A percentile compares a stretch with the other conserved stretches of the same genome.
Evolutionary conservation across 73 alveolate genomes (phyloP).

Genomic region (Blepharisma stoltei): DNA sequence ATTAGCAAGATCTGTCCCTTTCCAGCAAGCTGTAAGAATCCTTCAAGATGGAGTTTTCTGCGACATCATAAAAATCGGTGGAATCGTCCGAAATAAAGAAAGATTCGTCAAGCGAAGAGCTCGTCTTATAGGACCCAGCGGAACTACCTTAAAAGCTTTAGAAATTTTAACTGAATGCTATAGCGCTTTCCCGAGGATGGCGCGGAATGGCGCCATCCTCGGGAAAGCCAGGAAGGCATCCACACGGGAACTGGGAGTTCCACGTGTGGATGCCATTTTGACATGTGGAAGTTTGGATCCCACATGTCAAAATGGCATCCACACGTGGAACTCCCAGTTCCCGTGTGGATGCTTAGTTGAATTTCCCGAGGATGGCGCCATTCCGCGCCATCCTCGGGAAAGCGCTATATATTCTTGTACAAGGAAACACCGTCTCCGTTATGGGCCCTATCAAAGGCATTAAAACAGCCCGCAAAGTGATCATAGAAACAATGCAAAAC

Average conservation of each 20-base stretch:
- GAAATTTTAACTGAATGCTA: slow-evolving; percentile 92
- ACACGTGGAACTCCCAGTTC: too few species aligned
- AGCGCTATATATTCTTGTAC: slow-evolving; percentile 90
- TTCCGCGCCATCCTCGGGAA: too few species aligned
- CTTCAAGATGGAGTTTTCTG: slow-evolving; percentile 84
- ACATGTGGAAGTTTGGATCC: too few species aligned
- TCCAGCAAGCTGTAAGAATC: slow-evolving; percentile 82
- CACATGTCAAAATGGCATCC: too few species aligned
- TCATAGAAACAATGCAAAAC: slow-evolving; percentile 94
- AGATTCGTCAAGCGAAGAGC: slow-evolving; percentile 97
- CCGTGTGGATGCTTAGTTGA: too few species aligned
- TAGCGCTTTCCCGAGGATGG: too few species aligned
- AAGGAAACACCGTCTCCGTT: slow-evolving; percentile 99
- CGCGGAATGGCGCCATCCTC: too few species aligned
- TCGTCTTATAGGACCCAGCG: slow-evolving; percentile 99
- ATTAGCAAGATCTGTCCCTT: slow-evolving; percentile 97
- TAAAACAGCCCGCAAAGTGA: slow-evolving; percentile 83
- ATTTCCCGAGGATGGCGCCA: too few species aligned
- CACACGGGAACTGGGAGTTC: too few species aligned
- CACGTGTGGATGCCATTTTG: too few species aligned
- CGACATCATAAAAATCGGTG: slow-evolving; percentile 97
- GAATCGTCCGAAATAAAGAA: slow-evolving; percentile 88
- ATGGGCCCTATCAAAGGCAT: slow-evolving; percentile 95
- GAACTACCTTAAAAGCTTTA: slow-evolving; percentile 96
- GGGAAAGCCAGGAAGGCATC: too few species aligned